Conservation (phyloP, 1,284 basidiomycete species). For the Ceratobasidium theobromae region DNA sequence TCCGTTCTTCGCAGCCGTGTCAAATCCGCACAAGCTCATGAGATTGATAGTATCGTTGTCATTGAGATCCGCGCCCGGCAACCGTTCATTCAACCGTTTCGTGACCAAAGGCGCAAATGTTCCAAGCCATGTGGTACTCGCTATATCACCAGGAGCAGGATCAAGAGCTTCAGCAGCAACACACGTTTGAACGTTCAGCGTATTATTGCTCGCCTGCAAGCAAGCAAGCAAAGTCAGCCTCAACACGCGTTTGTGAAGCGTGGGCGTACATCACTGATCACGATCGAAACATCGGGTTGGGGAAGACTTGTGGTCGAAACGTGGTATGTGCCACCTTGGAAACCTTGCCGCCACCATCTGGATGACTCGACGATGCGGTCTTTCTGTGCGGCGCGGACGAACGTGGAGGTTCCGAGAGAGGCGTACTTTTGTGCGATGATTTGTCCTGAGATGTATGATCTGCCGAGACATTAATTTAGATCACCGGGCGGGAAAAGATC, state of each 20-base stretch:
- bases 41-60: constrained; percentile 60
- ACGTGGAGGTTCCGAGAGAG: constrained; percentile 7
- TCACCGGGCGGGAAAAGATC: not conserved
- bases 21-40: constrained; percentile 77
- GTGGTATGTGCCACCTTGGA: constrained; percentile 14
- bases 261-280: constrained; percentile 32
- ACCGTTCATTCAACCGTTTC: constrained; percentile 57
- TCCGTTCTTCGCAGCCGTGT: constrained; percentile 54
- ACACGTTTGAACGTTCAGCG: constrained; percentile 70
- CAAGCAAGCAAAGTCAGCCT: constrained; percentile 1
- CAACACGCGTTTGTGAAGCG: not conserved
- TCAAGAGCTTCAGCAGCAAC: constrained; percentile 49
- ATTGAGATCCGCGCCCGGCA: constrained; percentile 61
- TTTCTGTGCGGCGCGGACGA: constrained; percentile 36
- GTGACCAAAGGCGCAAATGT: constrained; percentile 60
- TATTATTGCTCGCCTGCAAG: constrained; percentile 60
- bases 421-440: constrained; percentile 28
- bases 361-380: constrained; percentile 67
- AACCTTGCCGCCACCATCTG: constrained; percentile 61
- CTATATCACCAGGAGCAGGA: constrained; percentile 13
- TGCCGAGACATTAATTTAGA: not conserved
- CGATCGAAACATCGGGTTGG: constrained; percentile 40
- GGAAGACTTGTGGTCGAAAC: constrained; percentile 33
- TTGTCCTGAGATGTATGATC: constrained; percentile 29
- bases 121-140: constrained; percentile 52